Percentiles rank a stretch among this genome's conserved stretches.
These are phyloP conservation scores for Corymbia calophylla DNA, from an alignment of 441 rosid species.

Conservation along the genomic window DNA sequence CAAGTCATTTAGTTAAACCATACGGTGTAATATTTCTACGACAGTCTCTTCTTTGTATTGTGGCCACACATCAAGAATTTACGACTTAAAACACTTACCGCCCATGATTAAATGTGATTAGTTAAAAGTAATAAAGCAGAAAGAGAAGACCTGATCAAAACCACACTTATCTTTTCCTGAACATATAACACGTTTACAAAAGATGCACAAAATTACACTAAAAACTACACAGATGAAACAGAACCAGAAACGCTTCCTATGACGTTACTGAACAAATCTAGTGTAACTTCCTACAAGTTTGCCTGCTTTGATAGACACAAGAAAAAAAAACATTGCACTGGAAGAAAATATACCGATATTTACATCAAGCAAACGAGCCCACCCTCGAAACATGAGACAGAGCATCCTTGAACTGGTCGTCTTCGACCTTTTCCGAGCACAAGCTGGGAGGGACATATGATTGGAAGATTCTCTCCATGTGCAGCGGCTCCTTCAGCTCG, in stretches of 20 bases:
- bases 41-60: neutral
- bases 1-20: neutral
- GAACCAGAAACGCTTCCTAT: neutral
- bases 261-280: neutral
- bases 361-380: conserved; percentile 32
- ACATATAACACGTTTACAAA: neutral
- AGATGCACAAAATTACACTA: neutral
- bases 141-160: neutral
- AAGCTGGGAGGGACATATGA: conserved; percentile 61
- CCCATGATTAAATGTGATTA: neutral
- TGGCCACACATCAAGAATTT: neutral
- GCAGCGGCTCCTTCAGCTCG: conserved; percentile 51
- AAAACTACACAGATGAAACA: neutral
- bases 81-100: neutral
- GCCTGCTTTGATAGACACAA: neutral
- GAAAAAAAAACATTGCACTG: neutral
- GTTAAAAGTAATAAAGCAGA: neutral
- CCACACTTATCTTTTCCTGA: neutral
- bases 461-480: conserved; percentile 56
- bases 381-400: conserved; percentile 51
- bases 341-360: neutral
- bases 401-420: conserved; percentile 65
- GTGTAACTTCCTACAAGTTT: neutral
- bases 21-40: neutral
- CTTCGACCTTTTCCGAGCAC: conserved; percentile 55